Evolutionary conservation across 2,329 filamentous ascomycete genomes (phyloP), one percentile per base, ranked within the genome.

Genomic region (Neopestalotiopsis sp.): DNA sequence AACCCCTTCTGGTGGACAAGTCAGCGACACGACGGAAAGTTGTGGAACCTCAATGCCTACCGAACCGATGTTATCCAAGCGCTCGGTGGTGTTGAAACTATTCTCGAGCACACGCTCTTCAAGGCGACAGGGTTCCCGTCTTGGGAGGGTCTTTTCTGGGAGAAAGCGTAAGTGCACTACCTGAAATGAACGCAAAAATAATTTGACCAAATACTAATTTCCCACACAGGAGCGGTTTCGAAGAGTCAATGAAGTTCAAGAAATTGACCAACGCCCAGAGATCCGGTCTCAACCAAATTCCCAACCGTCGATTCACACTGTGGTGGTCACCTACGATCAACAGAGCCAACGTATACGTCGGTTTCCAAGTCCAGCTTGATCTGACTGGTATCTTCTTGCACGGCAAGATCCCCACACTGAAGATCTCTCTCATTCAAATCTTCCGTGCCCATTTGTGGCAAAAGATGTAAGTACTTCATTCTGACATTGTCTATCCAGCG

Each of bases 1-100:
- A 98, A 98, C 78, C 96, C 96, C 0, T 98, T 98, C 86, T 98
- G 95, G 94, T 99, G 96, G 96, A 99, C 96, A 4, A 97, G 93
- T 76, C 95, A 98, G 81, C 88, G 96, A 52, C 97, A 99, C 76
- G 96, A 99, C 76, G 96, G 96, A 78, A 98, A 98, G 78, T 82
- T 99, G 4, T 99, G 96, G 96, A 98, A 98, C 72, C 81, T 99
- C 67, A 98, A 98, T 73, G 93, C 94, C 1, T 98, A 98, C 82
- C 87, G 96, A 71, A 98, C 96, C 6, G 96, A 99, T 83, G 94
- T 98, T 10, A 99, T 99, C 69, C 96, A 98, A 79, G 95, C 95
- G 0, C 83, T 98, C 62, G 95, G 95, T 78, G 95, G 95, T 90
- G 96, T 99, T 7, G 96, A 99, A 81, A 98, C 95, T 0, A 99